Evolutionary conservation across 345 rosid genomes (phyloP).

Genomic region (Salix caprea): DNA sequence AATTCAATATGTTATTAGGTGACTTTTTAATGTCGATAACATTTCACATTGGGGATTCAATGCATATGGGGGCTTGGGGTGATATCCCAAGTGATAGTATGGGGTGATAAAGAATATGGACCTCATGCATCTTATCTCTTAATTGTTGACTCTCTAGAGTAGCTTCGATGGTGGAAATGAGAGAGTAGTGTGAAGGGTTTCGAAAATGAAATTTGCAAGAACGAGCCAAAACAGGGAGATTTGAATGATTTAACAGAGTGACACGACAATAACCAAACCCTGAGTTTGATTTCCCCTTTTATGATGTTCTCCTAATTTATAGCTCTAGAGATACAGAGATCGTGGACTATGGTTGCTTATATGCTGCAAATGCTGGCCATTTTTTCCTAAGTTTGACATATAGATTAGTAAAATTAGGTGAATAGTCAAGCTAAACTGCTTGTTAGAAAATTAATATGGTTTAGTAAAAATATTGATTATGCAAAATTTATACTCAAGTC

Average conservation of each 20-base stretch:
- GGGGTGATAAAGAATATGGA: background rate
- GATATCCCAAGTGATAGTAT: background rate
- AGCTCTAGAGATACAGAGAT: background rate
- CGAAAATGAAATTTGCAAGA: background rate
- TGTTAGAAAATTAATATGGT: background rate
- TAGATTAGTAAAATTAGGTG: background rate
- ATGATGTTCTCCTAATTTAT: background rate
- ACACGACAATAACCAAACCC: background rate
- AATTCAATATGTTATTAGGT: background rate
- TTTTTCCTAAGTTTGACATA: background rate
- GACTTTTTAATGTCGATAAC: background rate
- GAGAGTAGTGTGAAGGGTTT: background rate
- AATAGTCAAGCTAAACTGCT: background rate
- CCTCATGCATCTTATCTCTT: background rate
- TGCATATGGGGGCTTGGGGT: background rate
- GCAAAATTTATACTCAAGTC: background rate
- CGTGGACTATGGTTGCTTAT: background rate
- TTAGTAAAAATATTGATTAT: background rate
- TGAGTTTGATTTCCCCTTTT: background rate
- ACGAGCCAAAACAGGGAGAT: background rate
- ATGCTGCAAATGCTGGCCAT: background rate
- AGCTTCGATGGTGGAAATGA: background rate
- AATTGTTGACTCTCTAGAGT: background rate
- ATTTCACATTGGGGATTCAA: background rate
- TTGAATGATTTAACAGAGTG: background rate